Percentiles rank a stretch among this genome's conserved stretches.
These are phyloP conservation scores for Xylaria sp. DNA, from an alignment of 2,329 filamentous ascomycete genomes.

Conservation along the genomic window DNA sequence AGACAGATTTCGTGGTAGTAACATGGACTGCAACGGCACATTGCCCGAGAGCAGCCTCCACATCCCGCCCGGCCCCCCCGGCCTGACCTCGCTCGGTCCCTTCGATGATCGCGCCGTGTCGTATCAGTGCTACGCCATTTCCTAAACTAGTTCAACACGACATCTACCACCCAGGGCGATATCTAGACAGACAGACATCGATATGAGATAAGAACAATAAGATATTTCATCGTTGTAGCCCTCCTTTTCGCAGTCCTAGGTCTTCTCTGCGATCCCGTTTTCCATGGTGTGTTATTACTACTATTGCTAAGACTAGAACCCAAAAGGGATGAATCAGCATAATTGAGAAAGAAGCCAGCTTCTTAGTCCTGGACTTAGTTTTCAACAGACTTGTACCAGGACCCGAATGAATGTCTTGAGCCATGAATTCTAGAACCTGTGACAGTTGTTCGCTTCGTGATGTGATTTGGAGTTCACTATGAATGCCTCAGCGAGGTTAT, in stretches of 20 bases:
- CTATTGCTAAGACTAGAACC: no score
- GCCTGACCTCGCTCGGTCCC: conserved; percentile 28
- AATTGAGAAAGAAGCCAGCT: no score
- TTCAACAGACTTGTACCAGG: no score
- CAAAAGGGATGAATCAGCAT: no score
- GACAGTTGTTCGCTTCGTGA: no score
- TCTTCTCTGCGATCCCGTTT: background rate
- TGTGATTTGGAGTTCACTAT: no score
- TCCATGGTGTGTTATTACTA: background rate
- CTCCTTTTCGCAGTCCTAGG: background rate
- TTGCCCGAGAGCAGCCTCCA: conserved; percentile 31
- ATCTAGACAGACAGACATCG: background rate
- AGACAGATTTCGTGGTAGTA: conserved; percentile 25
- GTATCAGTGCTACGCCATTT: conserved; percentile 37
- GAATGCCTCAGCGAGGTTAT: no score
- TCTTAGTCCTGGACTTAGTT: no score
- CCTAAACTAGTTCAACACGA: background rate
- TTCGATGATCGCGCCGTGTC: conserved; percentile 41
- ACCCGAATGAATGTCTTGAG: no score
- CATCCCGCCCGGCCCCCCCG: conserved; percentile 39
- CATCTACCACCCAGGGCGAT: background rate
- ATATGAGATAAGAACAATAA: background rate
- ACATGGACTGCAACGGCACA: conserved; percentile 35
- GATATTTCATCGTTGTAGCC: background rate
- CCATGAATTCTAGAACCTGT: no score